These are phyloP conservation scores for Talaromyces sp. DNA, from an alignment of 2,329 filamentous ascomycete species.

Conservation along the genomic window DNA sequence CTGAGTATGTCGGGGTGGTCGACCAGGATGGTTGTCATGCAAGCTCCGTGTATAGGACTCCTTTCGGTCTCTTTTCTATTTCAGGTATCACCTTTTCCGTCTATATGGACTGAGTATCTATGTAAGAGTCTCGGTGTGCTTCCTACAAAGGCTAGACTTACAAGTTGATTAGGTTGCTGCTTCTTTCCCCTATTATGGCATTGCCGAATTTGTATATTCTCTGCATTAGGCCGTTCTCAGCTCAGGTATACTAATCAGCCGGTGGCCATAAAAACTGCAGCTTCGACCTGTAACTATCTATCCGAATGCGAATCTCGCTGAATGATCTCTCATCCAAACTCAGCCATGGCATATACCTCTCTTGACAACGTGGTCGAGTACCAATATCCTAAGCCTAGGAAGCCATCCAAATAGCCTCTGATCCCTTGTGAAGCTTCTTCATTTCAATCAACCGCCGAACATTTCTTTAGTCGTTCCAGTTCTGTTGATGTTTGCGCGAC, in stretches of 20 bases:
- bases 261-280: not conserved
- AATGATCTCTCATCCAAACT: not conserved
- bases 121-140: too few species aligned
- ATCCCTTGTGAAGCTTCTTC: not conserved
- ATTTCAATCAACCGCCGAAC: not conserved
- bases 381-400: not conserved
- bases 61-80: too few species aligned
- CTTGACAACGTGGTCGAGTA: not conserved
- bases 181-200: not conserved
- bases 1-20: too few species aligned
- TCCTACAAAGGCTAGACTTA: too few species aligned
- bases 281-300: not conserved
- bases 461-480: not conserved
- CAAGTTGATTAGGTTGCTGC: not conserved
- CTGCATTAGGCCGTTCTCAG: not conserved
- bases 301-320: not conserved
- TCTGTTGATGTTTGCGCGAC: not conserved
- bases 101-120: too few species aligned
- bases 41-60: too few species aligned
- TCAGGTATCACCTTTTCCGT: too few species aligned
- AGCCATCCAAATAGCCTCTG: not conserved
- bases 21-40: too few species aligned
- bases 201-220: not conserved
- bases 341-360: not conserved
- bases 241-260: slow-evolving; percentile 3